Base-by-base conservation (phyloP, 768 basidiomycete genomes). In the Antrodiella citrinella region DNA sequence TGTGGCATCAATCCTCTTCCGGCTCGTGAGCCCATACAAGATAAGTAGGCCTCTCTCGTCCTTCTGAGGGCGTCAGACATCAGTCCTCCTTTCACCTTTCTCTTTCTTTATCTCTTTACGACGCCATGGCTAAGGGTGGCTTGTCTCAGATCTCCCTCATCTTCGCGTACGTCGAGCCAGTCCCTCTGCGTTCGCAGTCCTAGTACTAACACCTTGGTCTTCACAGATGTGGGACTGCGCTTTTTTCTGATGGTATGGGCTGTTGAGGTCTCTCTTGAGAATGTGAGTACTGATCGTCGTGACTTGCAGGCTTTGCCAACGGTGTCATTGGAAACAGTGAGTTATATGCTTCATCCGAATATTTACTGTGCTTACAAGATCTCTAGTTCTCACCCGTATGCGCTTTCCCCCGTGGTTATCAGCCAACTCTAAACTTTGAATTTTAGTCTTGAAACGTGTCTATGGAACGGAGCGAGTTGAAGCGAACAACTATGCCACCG, bases 151-250 rank as follows among this genome's bases (percentile, higher is more conserved):
- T 91, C 53, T 87, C 86, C 47, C 80, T 91, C 62, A 87, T 91
- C 61, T 91, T 91, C 62, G 88, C 88, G 88, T 89, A 56, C 45
- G 83, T 73, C 43, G n/a, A n/a, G n/a, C n/a, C n/a, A n/a, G n/a
- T n/a, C n/a, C n/a, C n/a, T 11, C 39, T 15, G 41, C 35, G 3
- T 38, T 35, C 39, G 39, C 44, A 46, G 25, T 52, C 19, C 53
- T 50, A 18, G 50, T 22, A 1, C 24, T 39, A 39, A 46, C 47
- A 47, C 47, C 44, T 40, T 19, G 40, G 41, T 23, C 47, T 40
- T 20, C 18, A 7, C 54, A 89, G 87, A 13, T 91, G 89, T 63
- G 89, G 89, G 61, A 92, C 90, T 2, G 89, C 90, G 40, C 71
- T 91, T 42, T 91, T 92, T 69, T 90, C 88, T 22, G 89, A 92